Evolutionary conservation across 2,329 filamentous ascomycete genomes (phyloP), one percentile per base, ranked within the genome.

Genomic region (Neofusicoccum laricinum): DNA sequence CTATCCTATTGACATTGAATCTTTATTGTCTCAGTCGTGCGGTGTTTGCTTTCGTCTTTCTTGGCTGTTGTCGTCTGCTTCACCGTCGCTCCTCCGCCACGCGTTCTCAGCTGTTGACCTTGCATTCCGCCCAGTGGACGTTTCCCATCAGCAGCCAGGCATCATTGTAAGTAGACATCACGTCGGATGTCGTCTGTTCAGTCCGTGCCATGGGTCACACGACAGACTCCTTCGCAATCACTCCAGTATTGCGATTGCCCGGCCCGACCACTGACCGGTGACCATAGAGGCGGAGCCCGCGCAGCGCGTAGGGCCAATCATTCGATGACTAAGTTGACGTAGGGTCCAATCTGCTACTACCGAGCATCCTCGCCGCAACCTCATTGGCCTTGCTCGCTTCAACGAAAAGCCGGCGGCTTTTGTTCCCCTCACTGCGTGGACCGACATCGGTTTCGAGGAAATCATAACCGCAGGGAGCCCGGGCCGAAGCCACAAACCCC

Each of bases 221-320:
- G 55, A 59, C 55, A 59, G 53, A 17, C 55, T 21, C 40, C 55
- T 46, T 59, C 32, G 55, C 55, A 59, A 59, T 59, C 55, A 59
- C n/a, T 15, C 41, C 55, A 34, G 55, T 59, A 59, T 46, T 59
- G 41, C 41, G 55, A 59, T 59, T 59, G 55, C 55, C 55, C 55
- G 30, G 55, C 41, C 55, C 55, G 41, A 46, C 25, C 40, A 25
- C 55, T 59, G 41, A 59, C 55, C 55, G 55, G 55, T 59, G 55
- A 41, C 55, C 41, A 25, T 8, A 43, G 19, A 58, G 38, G 21
- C 55, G 43, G 41, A 17, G 40, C 55, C 15, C 53, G 43, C 14
- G 53, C 51, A 40, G 49, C 32, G 15, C 19, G 19, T 40, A 19
- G 17, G 51, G 30, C 55, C 55, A 59, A 59, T 59, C 55, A 25